Conservation (phyloP, 164 flowering plant species). For the Chimonanthus praecox region DNA sequence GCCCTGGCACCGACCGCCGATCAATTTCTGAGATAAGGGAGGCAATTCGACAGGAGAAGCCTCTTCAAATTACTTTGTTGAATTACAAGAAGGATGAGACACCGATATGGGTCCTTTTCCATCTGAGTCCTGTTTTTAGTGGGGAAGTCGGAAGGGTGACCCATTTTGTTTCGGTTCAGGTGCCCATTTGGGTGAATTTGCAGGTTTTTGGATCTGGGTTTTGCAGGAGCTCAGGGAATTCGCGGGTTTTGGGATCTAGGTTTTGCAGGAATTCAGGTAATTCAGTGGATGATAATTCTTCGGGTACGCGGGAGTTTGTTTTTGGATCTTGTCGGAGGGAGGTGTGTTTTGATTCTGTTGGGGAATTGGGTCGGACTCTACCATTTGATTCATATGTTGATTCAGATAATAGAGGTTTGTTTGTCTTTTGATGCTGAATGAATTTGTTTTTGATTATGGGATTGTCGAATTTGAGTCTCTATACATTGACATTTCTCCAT, state of each 20-base stretch:
- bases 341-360: conserved; percentile 44
- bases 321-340: conserved; percentile 79
- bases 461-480: background rate
- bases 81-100: conserved; percentile 84
- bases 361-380: conserved; percentile 28
- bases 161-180: conserved; percentile 81
- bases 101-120: conserved; percentile 86
- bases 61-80: conserved; percentile 50
- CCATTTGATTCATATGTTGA: conserved; percentile 28
- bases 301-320: conserved; percentile 26
- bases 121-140: conserved; percentile 67
- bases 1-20: conserved; percentile 59
- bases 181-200: conserved; percentile 48
- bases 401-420: conserved; percentile 50
- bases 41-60: conserved; percentile 68
- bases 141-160: conserved; percentile 58
- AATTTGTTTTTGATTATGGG: background rate
- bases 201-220: conserved; percentile 17
- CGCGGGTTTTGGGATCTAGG: conserved; percentile 17
- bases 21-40: conserved; percentile 73
- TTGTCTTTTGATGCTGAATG: background rate
- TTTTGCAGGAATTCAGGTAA: conserved; percentile 4
- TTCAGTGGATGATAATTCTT: conserved; percentile 23
- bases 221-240: conserved; percentile 16
- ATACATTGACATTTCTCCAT: background rate